Base-by-base conservation (phyloP, 2,329 filamentous ascomycete species). In the Fusarium sp. region DNA sequence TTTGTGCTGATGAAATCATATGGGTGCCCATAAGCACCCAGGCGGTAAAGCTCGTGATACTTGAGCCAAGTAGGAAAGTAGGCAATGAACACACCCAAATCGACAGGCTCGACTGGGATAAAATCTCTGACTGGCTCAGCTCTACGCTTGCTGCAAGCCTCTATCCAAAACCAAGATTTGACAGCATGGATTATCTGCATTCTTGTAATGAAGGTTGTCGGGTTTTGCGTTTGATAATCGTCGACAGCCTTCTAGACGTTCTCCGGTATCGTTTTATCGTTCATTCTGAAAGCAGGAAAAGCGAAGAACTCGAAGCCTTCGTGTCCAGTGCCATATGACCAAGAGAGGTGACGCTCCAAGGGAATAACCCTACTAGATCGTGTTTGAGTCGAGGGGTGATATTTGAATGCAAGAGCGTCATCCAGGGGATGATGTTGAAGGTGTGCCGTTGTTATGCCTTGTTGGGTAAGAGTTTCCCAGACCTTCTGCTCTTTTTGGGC, bases 31-130 rank as follows among this genome's bases (percentile, higher is more conserved):
- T 51, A 62, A 10, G 32, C 44, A 9, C 53, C 45, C 11, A 62
- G 38, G 38, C 53, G 38, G 20, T 24, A 46, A 14, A 51, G 27
- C 25, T 58, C 45, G 15, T 58, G 59, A 2, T 58, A 62, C 20
- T 62, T 62, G 14, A 50, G 44, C 24, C 59, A 53, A n/a, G 34
- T 34, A 8, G 42, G 29, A 44, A 49, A 46, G 44, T 59, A 67
- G 20, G 51, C 56, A 15, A 64, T 43, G 18, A 64, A 64, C 11
- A 30, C 7, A 2, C 49, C 49, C 7, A 54, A 22, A 12, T 22
- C 8, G 20, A 60, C n/a, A 20, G n/a, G n/a, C n/a, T n/a, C n/a
- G n/a, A n/a, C n/a, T n/a, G n/a, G n/a, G n/a, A n/a, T n/a, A n/a
- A n/a, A n/a, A n/a, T n/a, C n/a, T 14, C 24, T 30, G 9, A 0